A percentile compares a stretch with the other conserved stretches of the same genome.
Evolutionary conservation across 306 rosid genomes (phyloP).

Genomic region (Lathyrus sativus): DNA sequence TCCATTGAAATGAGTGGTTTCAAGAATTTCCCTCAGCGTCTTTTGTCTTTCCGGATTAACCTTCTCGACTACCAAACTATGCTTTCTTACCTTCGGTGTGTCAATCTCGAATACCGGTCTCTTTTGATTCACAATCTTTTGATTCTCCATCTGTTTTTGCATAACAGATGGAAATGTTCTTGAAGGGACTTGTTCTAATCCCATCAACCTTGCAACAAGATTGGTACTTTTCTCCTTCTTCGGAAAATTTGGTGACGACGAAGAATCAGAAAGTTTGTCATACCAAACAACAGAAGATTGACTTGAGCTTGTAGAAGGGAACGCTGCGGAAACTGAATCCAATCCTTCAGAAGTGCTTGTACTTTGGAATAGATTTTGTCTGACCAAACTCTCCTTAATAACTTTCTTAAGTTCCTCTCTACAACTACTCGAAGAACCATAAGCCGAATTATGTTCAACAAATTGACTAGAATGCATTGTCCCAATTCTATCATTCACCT

Average conservation of each 20-base stretch:
- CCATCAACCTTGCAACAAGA: conserved; percentile 91
- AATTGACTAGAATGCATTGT: conserved; percentile 32
- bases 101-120: conserved; percentile 59
- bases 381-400: conserved; percentile 50
- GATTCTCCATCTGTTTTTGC: conserved; percentile 52
- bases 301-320: conserved; percentile 72
- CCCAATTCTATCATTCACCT: conserved; percentile 30
- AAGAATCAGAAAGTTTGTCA: conserved; percentile 49
- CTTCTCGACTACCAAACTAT: conserved; percentile 38
- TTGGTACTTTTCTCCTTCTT: conserved; percentile 54
- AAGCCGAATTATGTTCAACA: conserved; percentile 44
- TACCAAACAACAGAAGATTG: conserved; percentile 54
- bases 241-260: conserved; percentile 47
- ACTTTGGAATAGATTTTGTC: conserved; percentile 42
- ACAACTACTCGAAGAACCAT: conserved; percentile 54
- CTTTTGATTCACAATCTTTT: conserved; percentile 52
- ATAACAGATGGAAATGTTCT: conserved; percentile 44
- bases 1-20: conserved; percentile 64
- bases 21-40: conserved; percentile 75
- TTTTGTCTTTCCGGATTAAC: conserved; percentile 46
- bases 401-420: conserved; percentile 53
- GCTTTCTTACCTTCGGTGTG: conserved; percentile 49
- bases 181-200: conserved; percentile 63
- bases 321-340: conserved; percentile 45
- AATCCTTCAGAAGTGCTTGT: conserved; percentile 37